Conservation (phyloP, 495 filamentous ascomycete genomes). For the Penicillium paxilli region DNA sequence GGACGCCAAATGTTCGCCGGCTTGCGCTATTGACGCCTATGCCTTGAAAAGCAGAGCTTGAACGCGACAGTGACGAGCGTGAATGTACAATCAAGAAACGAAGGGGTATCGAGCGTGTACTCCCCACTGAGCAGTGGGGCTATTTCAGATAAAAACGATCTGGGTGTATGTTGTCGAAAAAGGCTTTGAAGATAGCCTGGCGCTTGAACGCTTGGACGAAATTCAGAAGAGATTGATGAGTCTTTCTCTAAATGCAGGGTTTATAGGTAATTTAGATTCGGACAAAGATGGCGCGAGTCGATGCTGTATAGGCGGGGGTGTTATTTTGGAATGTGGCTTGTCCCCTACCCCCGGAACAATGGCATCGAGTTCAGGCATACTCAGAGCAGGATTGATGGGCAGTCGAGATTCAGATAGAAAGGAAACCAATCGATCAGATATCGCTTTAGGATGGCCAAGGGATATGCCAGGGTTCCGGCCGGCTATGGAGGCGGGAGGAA, state of each 20-base stretch:
- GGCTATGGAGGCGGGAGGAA: neutral
- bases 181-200: neutral
- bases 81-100: conserved; percentile 33
- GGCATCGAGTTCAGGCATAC: neutral
- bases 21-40: conserved; percentile 24
- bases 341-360: neutral
- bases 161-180: conserved; percentile 6
- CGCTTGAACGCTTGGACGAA: conserved; percentile 2
- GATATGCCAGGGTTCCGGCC: conserved; percentile 5
- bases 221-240: conserved; percentile 7
- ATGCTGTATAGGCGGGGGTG: conserved; percentile 4
- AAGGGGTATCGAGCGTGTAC: conserved; percentile 32
- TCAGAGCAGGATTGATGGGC: conserved; percentile 32
- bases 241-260: conserved; percentile 28
- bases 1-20: conserved; percentile 28
- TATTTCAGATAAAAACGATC: conserved; percentile 13
- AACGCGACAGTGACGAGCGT: conserved; percentile 27
- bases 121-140: conserved; percentile 16
- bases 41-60: conserved; percentile 22
- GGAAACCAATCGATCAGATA: neutral
- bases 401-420: conserved; percentile 10
- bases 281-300: conserved; percentile 11
- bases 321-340: conserved; percentile 6
- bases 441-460: neutral
- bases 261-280: conserved; percentile 39